phyloP scores from a whole-genome alignment of 179 eudicot species.

The Carnegiea gigantea region DNA sequence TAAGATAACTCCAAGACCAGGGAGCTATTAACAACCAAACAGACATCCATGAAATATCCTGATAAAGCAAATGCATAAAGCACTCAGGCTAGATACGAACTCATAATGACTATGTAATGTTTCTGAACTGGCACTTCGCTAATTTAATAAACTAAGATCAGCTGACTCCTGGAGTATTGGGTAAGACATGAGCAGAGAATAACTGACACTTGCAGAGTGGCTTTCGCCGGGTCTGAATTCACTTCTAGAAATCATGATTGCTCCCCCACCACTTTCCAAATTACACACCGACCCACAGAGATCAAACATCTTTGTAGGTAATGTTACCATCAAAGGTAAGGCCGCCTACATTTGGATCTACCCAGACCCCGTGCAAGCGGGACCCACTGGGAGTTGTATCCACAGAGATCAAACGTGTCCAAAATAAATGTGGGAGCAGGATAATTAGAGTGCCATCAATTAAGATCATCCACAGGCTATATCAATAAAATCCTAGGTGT shows the following conservation, averaged over 20 bases:
- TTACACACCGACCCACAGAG: background rate
- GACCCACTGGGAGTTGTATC: no score
- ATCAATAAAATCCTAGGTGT: background rate
- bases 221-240: background rate
- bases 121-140: no score
- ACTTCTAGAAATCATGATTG: background rate
- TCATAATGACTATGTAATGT: background rate
- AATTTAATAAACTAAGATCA: no score
- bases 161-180: no score
- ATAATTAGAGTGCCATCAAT: background rate
- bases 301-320: no score
- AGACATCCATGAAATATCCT: background rate
- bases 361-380: no score
- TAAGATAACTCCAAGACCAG: background rate
- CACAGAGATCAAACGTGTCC: background rate
- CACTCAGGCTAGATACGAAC: background rate
- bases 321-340: no score
- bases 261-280: background rate
- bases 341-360: no score
- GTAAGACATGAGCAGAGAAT: background rate
- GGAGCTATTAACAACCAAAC: background rate
- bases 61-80: background rate
- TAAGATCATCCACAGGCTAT: background rate
- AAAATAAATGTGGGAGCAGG: background rate
- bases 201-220: background rate